Evolutionary conservation across 345 rosid genomes (phyloP).

Genomic region (Aethionema arabicum): DNA sequence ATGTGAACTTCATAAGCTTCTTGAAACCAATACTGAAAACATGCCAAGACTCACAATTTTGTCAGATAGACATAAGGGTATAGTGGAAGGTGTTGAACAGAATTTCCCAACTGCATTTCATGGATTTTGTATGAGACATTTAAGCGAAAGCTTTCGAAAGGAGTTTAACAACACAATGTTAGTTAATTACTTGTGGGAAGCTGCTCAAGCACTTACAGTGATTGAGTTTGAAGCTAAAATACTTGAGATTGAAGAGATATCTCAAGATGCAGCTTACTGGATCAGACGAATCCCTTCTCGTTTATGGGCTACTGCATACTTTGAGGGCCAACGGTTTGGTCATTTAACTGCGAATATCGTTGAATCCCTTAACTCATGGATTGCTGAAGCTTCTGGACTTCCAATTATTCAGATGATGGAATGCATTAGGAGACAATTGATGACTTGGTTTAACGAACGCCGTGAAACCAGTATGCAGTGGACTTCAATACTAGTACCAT

Average conservation of each 20-base stretch:
- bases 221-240: slow-evolving; percentile 90
- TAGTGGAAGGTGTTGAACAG: slow-evolving; percentile 88
- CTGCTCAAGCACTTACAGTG: slow-evolving; percentile 85
- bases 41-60: slow-evolving; percentile 96
- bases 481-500: slow-evolving; percentile 91
- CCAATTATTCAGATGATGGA: slow-evolving; percentile 99
- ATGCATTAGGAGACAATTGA: slow-evolving; percentile 92
- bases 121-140: slow-evolving; percentile 94
- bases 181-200: slow-evolving; percentile 92
- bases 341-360: slow-evolving; percentile 84
- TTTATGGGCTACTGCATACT: slow-evolving; percentile 93
- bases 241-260: slow-evolving; percentile 83
- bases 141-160: slow-evolving; percentile 89
- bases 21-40: slow-evolving; percentile 90
- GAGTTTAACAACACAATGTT: slow-evolving; percentile 93
- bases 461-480: slow-evolving; percentile 93
- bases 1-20: slow-evolving; percentile 87
- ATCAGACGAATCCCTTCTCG: slow-evolving; percentile 89
- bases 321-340: slow-evolving; percentile 91
- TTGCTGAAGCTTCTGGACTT: slow-evolving; percentile 91
- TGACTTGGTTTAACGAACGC: slow-evolving; percentile 98
- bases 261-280: slow-evolving; percentile 96
- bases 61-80: slow-evolving; percentile 86
- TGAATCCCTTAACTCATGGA: slow-evolving; percentile 86
- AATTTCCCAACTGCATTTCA: slow-evolving; percentile 97